These are phyloP conservation scores for Phytophthora vignae DNA, from an alignment of 352 stramenopile genomes.

Conservation along the genomic window DNA sequence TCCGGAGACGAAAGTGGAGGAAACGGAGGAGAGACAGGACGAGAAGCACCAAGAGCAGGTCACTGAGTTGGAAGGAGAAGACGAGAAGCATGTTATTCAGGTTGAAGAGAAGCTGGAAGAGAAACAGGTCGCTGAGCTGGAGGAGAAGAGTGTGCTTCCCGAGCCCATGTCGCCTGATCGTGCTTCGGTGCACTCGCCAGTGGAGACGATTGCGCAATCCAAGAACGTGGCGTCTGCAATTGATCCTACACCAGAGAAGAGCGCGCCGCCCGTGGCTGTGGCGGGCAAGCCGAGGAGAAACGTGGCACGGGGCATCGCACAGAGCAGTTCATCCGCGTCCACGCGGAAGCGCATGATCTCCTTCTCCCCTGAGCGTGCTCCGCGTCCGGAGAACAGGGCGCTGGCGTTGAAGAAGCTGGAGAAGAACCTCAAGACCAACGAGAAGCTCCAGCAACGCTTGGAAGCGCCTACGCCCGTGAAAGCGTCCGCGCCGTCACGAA, in stretches of 20 bases:
- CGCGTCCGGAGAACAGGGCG: slow-evolving; percentile 59
- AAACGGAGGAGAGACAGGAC: neutral
- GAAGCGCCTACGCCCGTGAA: slow-evolving; percentile 58
- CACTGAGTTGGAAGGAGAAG: slow-evolving; percentile 1
- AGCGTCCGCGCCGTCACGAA: slow-evolving; percentile 24
- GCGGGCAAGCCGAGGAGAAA: slow-evolving; percentile 47
- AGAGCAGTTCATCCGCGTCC: slow-evolving; percentile 74
- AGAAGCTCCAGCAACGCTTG: slow-evolving; percentile 72
- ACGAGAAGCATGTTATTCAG: neutral
- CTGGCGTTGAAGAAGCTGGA: slow-evolving; percentile 66
- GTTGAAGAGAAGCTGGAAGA: neutral
- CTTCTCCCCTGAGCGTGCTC: slow-evolving; percentile 73
- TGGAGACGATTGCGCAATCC: slow-evolving; percentile 13
- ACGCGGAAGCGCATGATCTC: slow-evolving; percentile 85
- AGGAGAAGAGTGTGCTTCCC: neutral
- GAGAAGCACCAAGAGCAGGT: neutral
- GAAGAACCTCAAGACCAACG: slow-evolving; percentile 76
- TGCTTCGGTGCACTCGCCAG: slow-evolving; percentile 20
- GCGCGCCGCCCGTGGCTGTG: slow-evolving; percentile 34
- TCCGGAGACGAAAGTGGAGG: neutral
- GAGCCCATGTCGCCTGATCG: slow-evolving; percentile 21
- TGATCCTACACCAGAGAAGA: slow-evolving; percentile 62
- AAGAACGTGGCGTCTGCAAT: slow-evolving; percentile 29
- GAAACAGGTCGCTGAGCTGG: neutral
- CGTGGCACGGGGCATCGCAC: slow-evolving; percentile 62